Conservation (phyloP, 495 filamentous ascomycete genomes). For the Aspergillus ostianus region DNA sequence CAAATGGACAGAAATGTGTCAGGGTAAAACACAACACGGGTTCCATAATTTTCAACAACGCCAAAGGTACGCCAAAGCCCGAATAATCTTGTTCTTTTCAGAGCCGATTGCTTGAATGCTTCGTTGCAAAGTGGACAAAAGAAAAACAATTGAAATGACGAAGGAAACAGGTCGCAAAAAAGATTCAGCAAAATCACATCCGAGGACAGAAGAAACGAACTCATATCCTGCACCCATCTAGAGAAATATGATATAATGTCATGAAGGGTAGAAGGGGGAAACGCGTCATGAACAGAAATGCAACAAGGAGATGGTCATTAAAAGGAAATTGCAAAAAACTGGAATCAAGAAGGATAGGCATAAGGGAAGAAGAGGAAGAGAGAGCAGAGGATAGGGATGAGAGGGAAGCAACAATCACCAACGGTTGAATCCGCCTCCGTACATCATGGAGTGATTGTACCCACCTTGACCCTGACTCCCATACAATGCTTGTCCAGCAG, state of each 20-base stretch:
- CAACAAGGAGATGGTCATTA: constrained; percentile 21
- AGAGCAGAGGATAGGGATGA: constrained; percentile 20
- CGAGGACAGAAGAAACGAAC: constrained; percentile 25
- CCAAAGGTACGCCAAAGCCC: constrained; percentile 35
- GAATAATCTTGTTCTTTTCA: constrained; percentile 30
- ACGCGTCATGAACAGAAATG: constrained; percentile 18
- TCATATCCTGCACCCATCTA: constrained; percentile 29
- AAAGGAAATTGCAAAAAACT: background rate
- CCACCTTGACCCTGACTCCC: constrained; percentile 96
- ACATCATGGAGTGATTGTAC: constrained; percentile 88
- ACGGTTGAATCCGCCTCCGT: constrained; percentile 69
- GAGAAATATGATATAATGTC: constrained; percentile 39
- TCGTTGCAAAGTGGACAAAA: constrained; percentile 28
- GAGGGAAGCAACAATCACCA: constrained; percentile 59
- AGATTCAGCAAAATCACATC: constrained; percentile 29
- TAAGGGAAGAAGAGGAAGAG: constrained; percentile 2
- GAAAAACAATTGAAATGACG: constrained; percentile 26
- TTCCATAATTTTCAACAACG: constrained; percentile 29
- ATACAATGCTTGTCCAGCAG: constrained; percentile 80
- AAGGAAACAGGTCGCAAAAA: constrained; percentile 30
- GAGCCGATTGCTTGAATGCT: constrained; percentile 36
- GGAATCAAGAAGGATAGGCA: constrained; percentile 2
- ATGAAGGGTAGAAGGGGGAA: constrained; percentile 24
- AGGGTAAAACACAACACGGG: constrained; percentile 13
- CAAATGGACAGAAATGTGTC: constrained; percentile 14